Conservation (phyloP, 768 basidiomycete species). For the Pisolithus albus region DNA sequence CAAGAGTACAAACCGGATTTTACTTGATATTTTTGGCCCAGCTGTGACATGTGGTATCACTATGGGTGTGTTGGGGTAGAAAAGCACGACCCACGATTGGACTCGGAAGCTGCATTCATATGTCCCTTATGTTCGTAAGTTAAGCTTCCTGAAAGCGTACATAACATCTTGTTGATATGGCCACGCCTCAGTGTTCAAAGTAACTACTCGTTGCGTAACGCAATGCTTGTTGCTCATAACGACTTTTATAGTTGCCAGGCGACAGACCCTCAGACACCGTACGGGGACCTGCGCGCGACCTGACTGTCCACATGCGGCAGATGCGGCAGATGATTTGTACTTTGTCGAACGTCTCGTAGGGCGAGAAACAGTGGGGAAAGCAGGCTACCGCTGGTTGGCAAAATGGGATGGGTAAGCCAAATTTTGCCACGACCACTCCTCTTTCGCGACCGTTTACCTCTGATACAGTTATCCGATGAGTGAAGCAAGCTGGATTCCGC, state of each 20-base stretch:
- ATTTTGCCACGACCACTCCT: background rate
- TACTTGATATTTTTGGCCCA: slow-evolving; percentile 8
- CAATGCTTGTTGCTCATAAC: background rate
- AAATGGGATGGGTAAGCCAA: slow-evolving; percentile 28
- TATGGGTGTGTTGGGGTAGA: slow-evolving; percentile 43
- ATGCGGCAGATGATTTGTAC: slow-evolving; percentile 7
- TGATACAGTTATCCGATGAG: slow-evolving; percentile 19
- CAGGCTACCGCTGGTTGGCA: slow-evolving; percentile 20
- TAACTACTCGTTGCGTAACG: background rate
- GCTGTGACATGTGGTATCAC: slow-evolving; percentile 45
- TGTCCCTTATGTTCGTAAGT: slow-evolving; percentile 40
- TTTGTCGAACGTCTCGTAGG: slow-evolving; percentile 26
- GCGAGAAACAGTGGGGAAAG: slow-evolving; percentile 12
- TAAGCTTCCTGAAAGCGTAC: background rate
- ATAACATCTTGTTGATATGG: background rate
- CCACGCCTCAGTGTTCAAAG: slow-evolving; percentile 8
- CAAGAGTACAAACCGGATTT: background rate
- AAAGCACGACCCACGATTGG: slow-evolving; percentile 31
- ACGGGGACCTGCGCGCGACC: slow-evolving; percentile 19
- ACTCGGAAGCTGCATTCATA: slow-evolving; percentile 24
- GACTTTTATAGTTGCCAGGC: slow-evolving; percentile 10
- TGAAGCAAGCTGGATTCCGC: slow-evolving; percentile 25
- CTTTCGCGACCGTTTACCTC: background rate
- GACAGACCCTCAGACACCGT: slow-evolving; percentile 6
- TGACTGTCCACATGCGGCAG: slow-evolving; percentile 15